Base-by-base conservation (phyloP, 2,329 filamentous ascomycete species). In the Aspergillus transmontanensis region DNA sequence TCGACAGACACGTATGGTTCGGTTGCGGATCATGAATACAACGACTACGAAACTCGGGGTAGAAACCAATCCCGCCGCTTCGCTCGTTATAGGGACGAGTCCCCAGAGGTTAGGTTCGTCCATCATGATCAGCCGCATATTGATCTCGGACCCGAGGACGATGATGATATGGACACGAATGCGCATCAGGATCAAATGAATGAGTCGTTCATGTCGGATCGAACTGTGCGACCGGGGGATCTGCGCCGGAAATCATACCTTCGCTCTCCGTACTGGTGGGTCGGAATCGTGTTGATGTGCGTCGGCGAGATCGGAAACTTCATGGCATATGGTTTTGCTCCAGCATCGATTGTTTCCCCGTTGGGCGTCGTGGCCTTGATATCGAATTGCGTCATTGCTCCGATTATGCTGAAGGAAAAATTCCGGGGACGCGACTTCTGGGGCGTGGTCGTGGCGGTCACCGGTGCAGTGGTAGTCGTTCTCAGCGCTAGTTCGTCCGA, bases 301-400 rank as follows among this genome's bases (percentile, higher is more conserved):
- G 81, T 97, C 28, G 95, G 95, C 62, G 95, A 99, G 81, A 90
- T 91, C 74, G 95, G 95, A 58, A 99, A 99, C 77, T 99, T 99
- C 74, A 82, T 99, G 66, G 95, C 95, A 0, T 99, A 99, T 74
- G 95, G 95, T 28, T 99, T 99, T 76, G 95, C 95, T 34, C 95
- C 95, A 4, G 95, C 95, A 9, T 98, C 95, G 16, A 97, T 99
- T 71, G 95, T 99, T 48, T 97, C 94, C 39, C 95, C 95, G 0
- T 84, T 99, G 6, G 95, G 95, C 11, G 95, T 99, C n/a, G 95
- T 99, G 14, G 95, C 95, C 2, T 83, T 99, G 66, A 89, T 99
- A 53, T 97, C 94, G 51, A 99, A 99, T 79, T 99, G 95, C 78
- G 87, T 99, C 64, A 97, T 99, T 75, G 95, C 95, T 2, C 95